phyloP scores from a whole-genome alignment of 306 rosid species.

The Pterocarpus santalinus region DNA sequence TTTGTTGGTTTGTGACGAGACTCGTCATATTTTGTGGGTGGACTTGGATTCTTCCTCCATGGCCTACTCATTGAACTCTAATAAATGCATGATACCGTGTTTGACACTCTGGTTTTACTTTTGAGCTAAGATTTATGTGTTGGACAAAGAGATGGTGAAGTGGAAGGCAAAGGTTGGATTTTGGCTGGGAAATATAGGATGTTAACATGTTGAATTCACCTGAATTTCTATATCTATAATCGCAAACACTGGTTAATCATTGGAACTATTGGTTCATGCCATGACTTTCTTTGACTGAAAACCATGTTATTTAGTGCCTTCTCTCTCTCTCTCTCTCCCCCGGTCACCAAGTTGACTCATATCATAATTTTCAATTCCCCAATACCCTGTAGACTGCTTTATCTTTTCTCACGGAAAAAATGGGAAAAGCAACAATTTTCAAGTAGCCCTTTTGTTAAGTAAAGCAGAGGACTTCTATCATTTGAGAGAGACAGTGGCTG shows the following conservation, averaged over 20 bases:
- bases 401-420: neutral
- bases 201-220: constrained; percentile 29
- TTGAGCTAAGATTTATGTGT: neutral
- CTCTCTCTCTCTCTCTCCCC: neutral
- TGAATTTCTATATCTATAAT: neutral
- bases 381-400: constrained; percentile 1
- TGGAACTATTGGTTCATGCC: constrained; percentile 22
- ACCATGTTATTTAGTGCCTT: constrained; percentile 35
- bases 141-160: constrained; percentile 1
- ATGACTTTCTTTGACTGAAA: constrained; percentile 36
- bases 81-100: constrained; percentile 37
- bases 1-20: too few relatives aligned
- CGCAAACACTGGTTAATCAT: constrained; percentile 10
- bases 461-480: constrained; percentile 8
- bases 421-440: constrained; percentile 4
- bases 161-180: neutral
- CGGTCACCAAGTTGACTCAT: constrained; percentile 9
- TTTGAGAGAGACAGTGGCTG: constrained; percentile 26
- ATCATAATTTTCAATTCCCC: constrained; percentile 22
- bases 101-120: constrained; percentile 46
- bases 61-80: neutral
- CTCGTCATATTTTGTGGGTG: neutral
- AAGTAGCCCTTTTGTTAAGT: neutral
- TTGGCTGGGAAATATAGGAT: neutral
- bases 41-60: constrained; percentile 3